Evolutionary conservation across 495 filamentous ascomycete species (phyloP), one percentile per base, ranked within the genome.

Genomic region (Achaetomiella virescens): DNA sequence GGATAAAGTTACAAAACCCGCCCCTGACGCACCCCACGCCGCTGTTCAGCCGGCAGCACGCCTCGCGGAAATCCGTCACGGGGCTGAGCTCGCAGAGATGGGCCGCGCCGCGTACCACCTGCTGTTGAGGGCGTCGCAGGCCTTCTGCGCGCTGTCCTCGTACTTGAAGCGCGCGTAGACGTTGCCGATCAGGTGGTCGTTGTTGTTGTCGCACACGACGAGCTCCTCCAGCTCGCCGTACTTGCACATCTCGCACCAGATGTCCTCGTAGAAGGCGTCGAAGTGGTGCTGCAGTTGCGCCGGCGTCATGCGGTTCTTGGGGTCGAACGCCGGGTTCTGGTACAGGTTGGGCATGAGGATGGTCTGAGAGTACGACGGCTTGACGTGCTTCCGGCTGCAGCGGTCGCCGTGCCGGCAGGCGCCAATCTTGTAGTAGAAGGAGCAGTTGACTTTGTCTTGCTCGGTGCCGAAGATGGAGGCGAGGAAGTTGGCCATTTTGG

Each of bases 91-190:
- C 93, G 83, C 92, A 97, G 76, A 98, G 69, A 98, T 95, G 43
- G 93, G 93, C 52, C 93, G 84, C 38, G 89, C 93, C 57, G 93
- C 93, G 74, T 98, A 97, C 93, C 93, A 98, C 66, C 93, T 86
- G 22, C 79, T 84, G 72, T 97, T 98, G 53, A 97, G 83, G 25
- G 84, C 84, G 73, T 98, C 95, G 80, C 92, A 97, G 59, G 93
- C 93, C 33, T 79, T 78, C 68, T 97, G 91, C 11, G 93, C 93
- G 52, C 84, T 84, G 76, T 98, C 93, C 80, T 98, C 93, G 83
- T 97, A 98, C 76, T 98, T 98, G 86, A 98, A 98, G 57, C 93
- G 90, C 24, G 93, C 93, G 80, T 98, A 98, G 64, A 98, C 93
- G 74, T 98, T 98, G 67, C 93, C 93, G 72, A 98, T 97, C 12